A percentile compares a stretch with the other conserved stretches of the same genome.
These are phyloP conservation scores for Neofusicoccum kwambonambiense DNA, from an alignment of 2,329 filamentous ascomycete genomes.

Conservation along the genomic window DNA sequence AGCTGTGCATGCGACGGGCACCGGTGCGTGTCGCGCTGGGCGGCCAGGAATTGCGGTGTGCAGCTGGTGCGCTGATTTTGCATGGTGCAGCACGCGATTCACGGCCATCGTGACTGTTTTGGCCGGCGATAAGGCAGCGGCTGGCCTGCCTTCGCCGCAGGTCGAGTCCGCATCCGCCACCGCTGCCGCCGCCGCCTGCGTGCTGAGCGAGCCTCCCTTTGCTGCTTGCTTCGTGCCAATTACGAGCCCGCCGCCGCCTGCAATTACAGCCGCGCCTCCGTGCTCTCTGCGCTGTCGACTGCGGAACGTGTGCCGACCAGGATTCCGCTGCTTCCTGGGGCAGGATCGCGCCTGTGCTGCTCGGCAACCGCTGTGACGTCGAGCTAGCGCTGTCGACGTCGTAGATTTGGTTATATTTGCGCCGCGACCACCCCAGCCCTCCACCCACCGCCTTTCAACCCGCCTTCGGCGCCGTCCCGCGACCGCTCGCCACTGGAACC, in stretches of 20 bases:
- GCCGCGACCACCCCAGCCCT: constrained; percentile 4
- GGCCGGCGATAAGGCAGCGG: constrained; percentile 5
- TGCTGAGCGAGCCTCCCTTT: neutral
- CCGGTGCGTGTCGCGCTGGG: neutral
- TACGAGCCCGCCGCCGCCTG: neutral
- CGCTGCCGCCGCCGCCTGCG: neutral
- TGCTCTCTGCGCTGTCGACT: neutral
- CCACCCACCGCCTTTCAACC: constrained; percentile 3
- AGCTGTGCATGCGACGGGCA: too few species aligned
- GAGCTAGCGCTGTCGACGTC: neutral
- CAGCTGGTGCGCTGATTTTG: constrained; percentile 9
- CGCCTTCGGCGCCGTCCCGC: constrained; percentile 4
- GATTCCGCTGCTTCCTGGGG: constrained; percentile 1
- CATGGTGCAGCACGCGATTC: constrained; percentile 12
- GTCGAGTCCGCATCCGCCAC: neutral
- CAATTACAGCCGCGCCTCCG: neutral
- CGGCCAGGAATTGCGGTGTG: constrained; percentile 8
- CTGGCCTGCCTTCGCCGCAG: neutral
- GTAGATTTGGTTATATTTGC: constrained; percentile 6
- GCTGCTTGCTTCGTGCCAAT: neutral
- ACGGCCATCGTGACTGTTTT: neutral
- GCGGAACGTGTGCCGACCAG: neutral
- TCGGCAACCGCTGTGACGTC: constrained; percentile 8
- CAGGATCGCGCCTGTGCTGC: constrained; percentile 14
- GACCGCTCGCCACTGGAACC: neutral